Evolutionary conservation across 495 filamentous ascomycete genomes (phyloP), one percentile per base, ranked within the genome.

Genomic region (Talaromyces borbonicus): DNA sequence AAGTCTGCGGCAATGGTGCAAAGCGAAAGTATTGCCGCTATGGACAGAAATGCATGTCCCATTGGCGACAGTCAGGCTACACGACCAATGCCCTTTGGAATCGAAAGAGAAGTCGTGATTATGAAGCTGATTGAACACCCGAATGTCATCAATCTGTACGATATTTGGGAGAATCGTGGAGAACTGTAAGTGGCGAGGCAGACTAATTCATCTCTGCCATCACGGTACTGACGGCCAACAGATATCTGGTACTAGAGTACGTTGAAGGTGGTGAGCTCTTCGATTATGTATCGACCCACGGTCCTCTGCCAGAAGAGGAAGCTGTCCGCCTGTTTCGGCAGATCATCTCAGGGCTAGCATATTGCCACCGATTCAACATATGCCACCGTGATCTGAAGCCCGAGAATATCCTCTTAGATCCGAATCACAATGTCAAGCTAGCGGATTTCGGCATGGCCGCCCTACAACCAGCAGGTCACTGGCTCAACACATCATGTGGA

Each of bases 361-460:
- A 93, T 65, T 90, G 87, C 52, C 93, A 99, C 61, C 78, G 84
- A 4, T 83, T 96, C 67, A 83, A 86, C 53, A 95, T 99, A 49
- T 93, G 88, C 60, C 92, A 99, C 56, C 84, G 92, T 20, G 92
- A 99, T 50, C 67, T 99, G 25, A 99, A 99, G 65, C 92, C 88
- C 0, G 92, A 99, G 64, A 99, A 99, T 54, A 95, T 98, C 30
- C 70, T 99, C 12, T 62, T 99, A 22, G 85, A 88, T 47, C 62
- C 61, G 5, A 62, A 79, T 9, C 71, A 73, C 18, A 79, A 85
- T 35, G 73, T 96, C 61, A 97, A 97, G 62, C 78, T 99, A 29
- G 90, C 87, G 25, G 92, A 99, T 61, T 99, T 97, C 61, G 90
- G 92, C 14, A 95, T 99, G 88, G 92, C 93, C 14, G 89, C 88